Percentiles rank a stretch among this genome's conserved stretches.
Evolutionary conservation across 257 asterid genomes (phyloP).

Genomic region (Nicotiana tabacum): DNA sequence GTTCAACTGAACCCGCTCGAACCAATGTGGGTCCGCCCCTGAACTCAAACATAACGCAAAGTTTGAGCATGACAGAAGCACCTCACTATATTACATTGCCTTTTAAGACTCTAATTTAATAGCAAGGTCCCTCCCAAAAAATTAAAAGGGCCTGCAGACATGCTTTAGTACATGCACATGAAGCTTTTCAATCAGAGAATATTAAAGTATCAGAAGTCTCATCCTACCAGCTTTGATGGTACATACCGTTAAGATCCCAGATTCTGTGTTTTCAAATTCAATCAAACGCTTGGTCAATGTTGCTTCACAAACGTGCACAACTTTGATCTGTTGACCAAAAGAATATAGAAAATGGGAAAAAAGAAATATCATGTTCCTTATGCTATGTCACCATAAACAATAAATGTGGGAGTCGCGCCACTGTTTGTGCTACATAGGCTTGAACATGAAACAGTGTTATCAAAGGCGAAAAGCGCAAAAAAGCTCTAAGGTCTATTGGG

Average conservation of each 20-base stretch:
- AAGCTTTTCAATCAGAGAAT: not conserved
- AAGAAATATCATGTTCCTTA: not conserved
- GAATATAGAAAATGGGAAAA: not conserved
- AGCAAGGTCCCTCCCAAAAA: constrained; percentile 6
- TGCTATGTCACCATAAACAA: not conserved
- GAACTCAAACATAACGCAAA: not conserved
- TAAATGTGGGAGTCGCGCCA: not conserved
- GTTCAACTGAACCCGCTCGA: no score
- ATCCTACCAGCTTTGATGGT: not conserved
- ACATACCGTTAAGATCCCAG: constrained; percentile 84
- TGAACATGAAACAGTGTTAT: not conserved
- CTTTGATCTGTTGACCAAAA: constrained; percentile 42
- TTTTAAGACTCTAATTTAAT: not conserved
- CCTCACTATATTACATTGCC: not conserved
- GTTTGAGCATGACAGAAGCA: not conserved
- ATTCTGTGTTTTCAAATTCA: constrained; percentile 80
- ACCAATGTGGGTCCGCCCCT: no score
- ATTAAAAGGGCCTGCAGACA: not conserved
- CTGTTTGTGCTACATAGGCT: not conserved
- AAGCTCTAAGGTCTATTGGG: no score
- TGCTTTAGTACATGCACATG: not conserved
- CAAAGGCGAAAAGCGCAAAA: no score
- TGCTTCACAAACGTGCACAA: constrained; percentile 81
- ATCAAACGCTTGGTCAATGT: constrained; percentile 80
- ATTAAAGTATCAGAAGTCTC: not conserved